These are phyloP conservation scores for Dissophora globulifera DNA, from an alignment of 192 early-diverging fungal species.

Conservation along the genomic window DNA sequence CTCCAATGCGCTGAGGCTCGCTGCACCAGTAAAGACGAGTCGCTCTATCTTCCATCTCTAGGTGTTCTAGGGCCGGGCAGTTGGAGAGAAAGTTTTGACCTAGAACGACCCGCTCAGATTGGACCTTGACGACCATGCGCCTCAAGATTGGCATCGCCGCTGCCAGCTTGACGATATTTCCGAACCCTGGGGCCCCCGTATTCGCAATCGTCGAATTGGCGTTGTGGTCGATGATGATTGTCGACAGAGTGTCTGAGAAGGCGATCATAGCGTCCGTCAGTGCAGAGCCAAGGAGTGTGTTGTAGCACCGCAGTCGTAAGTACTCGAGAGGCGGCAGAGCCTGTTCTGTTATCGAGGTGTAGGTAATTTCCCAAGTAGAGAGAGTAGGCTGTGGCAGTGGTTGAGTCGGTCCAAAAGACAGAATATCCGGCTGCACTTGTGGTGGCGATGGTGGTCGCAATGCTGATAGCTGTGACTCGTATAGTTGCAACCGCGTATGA, in stretches of 20 bases:
- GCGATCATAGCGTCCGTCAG: neutral
- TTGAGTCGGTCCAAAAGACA: no score
- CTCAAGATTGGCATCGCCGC: neutral
- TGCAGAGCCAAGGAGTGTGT: neutral
- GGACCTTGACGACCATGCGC: neutral
- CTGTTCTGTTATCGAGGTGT: no score
- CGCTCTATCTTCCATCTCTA: conserved; percentile 7
- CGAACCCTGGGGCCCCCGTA: no score
- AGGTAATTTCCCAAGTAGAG: no score
- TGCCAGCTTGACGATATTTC: no score
- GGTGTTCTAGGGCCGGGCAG: conserved; percentile 4
- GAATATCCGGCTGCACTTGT: no score
- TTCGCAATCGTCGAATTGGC: neutral
- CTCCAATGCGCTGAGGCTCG: neutral
- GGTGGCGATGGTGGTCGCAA: no score
- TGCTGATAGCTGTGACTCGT: no score
- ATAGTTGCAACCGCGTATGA: no score
- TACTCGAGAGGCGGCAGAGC: conserved; percentile 4
- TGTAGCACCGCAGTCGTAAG: neutral
- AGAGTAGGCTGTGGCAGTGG: no score
- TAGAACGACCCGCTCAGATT: neutral
- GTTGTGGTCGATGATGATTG: neutral
- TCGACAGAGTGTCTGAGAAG: conserved; percentile 6
- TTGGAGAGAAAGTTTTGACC: neutral
- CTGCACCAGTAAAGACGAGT: neutral